These are phyloP conservation scores for Lithohypha guttulata DNA, from an alignment of 2,329 filamentous ascomycete species.

Conservation along the genomic window DNA sequence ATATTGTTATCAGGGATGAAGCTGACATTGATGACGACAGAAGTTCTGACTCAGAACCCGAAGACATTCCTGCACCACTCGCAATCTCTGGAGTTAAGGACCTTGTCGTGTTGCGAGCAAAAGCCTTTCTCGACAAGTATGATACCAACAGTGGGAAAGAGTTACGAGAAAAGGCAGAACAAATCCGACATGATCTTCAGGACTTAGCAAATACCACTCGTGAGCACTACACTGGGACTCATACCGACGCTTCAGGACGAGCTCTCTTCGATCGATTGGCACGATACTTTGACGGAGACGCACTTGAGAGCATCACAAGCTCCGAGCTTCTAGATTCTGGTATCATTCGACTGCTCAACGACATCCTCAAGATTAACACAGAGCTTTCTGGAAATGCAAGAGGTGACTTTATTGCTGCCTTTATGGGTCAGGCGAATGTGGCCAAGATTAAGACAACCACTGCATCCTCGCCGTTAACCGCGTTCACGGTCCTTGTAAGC, in stretches of 20 bases:
- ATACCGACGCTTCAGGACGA: constrained; percentile 36
- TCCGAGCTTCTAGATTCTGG: constrained; percentile 86
- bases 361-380: constrained; percentile 48
- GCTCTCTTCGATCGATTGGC: constrained; percentile 66
- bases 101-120: constrained; percentile 64
- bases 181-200: constrained; percentile 64
- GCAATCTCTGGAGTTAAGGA: constrained; percentile 50
- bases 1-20: constrained; percentile 47
- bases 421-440: constrained; percentile 65
- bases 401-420: constrained; percentile 77
- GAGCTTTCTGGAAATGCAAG: constrained; percentile 45
- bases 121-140: constrained; percentile 72
- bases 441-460: constrained; percentile 53
- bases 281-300: constrained; percentile 76
- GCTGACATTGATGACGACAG: constrained; percentile 51
- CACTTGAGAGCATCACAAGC: constrained; percentile 87
- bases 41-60: constrained; percentile 47
- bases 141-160: constrained; percentile 63
- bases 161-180: constrained; percentile 67
- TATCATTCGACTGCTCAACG: constrained; percentile 71
- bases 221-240: constrained; percentile 50
- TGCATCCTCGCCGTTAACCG: constrained; percentile 57
- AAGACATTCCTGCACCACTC: constrained; percentile 28
- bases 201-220: constrained; percentile 61
- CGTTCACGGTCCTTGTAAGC: constrained; percentile 81